A percentile compares a stretch with the other conserved stretches of the same genome.
Conservation (phyloP, 1,139 yeast genomes). For the Nakaseomyces delphensis region DNA sequence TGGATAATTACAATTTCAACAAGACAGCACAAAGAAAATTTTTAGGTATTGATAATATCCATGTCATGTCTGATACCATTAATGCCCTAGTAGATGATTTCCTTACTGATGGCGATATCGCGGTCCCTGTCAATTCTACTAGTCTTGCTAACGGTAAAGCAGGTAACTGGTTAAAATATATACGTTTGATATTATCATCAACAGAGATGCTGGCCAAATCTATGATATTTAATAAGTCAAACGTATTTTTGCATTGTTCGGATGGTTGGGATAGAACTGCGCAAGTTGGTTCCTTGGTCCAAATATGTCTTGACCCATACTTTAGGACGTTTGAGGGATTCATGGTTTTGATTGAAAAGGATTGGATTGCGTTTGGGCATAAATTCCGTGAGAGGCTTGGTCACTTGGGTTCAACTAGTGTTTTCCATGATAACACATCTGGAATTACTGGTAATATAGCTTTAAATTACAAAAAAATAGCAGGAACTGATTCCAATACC, state of each 20-base stretch:
- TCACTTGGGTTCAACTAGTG: slow-evolving; percentile 44
- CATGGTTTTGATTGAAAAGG: slow-evolving; percentile 78
- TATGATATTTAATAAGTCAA: slow-evolving; percentile 71
- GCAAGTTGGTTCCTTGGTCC: slow-evolving; percentile 76
- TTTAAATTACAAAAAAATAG: neutral
- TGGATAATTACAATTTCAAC: slow-evolving; percentile 61
- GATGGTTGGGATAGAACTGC: slow-evolving; percentile 99
- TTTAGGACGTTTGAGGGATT: slow-evolving; percentile 84
- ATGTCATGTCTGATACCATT: slow-evolving; percentile 84
- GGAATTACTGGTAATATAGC: slow-evolving; percentile 10
- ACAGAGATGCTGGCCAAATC: slow-evolving; percentile 74
- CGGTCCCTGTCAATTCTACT: slow-evolving; percentile 36
- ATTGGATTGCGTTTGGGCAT: slow-evolving; percentile 93
- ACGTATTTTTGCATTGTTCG: slow-evolving; percentile 83
- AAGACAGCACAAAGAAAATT: slow-evolving; percentile 53
- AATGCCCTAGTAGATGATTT: slow-evolving; percentile 53
- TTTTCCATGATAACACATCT: slow-evolving; percentile 32
- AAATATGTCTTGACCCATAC: slow-evolving; percentile 83
- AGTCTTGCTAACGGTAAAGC: slow-evolving; percentile 29
- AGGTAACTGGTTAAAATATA: slow-evolving; percentile 73
- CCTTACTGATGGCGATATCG: slow-evolving; percentile 54
- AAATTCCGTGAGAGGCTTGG: slow-evolving; percentile 79
- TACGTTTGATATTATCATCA: slow-evolving; percentile 61
- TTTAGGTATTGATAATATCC: slow-evolving; percentile 89
- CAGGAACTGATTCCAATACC: neutral